Base-by-base conservation (phyloP, 345 rosid species). In the Erucastrum elatum region DNA sequence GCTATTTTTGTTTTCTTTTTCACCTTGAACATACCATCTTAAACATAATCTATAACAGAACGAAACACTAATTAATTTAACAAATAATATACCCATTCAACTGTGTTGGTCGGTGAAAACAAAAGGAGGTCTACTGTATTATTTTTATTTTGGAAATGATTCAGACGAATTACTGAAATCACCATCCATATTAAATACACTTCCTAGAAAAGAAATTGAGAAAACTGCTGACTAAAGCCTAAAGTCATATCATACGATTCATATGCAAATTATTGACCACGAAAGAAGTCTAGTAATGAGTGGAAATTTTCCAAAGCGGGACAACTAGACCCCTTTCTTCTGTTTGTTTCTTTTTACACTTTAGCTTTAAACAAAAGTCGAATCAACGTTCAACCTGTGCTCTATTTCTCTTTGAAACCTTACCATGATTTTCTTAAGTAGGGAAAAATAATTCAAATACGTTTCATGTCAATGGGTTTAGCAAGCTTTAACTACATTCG, bases 21-120 rank as follows among this genome's bases (percentile, higher is more conserved):
- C 37, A 51, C 41, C 49, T 8, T 56, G 30, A 64, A 37, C 17
- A 41, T 44, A 53, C 44, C 46, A 58, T 31, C 6, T 17, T 17
- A 7, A 53, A 25, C 53, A 10, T 34, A 5, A 27, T 46, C 17
- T 73, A 72, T 13, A 34, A 26, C 35, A 51, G 26, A 74, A 27
- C 9, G 9, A 27, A 68, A 33, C 4, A 37, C 2, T 56, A 8
- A 5, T 41, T 56, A 8, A 5, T 41, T 17, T 46, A 64, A n/a
- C 15, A 21, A 66, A 8, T 15, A 56, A 3, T 66, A 33, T 78
- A 44, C 70, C 16, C 64, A 68, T 79, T 64, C 56, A 74, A 69
- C 25, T 68, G 49, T 68, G 30, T 73, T 66, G 16, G 56, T 29
- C 31, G 77, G 68, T 60, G n/a, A 73, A 73, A 66, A 60, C 74